A percentile compares a stretch with the other conserved stretches of the same genome.
These are phyloP conservation scores for Daldinia bambusicola DNA, from an alignment of 495 filamentous ascomycete genomes.

Conservation along the genomic window DNA sequence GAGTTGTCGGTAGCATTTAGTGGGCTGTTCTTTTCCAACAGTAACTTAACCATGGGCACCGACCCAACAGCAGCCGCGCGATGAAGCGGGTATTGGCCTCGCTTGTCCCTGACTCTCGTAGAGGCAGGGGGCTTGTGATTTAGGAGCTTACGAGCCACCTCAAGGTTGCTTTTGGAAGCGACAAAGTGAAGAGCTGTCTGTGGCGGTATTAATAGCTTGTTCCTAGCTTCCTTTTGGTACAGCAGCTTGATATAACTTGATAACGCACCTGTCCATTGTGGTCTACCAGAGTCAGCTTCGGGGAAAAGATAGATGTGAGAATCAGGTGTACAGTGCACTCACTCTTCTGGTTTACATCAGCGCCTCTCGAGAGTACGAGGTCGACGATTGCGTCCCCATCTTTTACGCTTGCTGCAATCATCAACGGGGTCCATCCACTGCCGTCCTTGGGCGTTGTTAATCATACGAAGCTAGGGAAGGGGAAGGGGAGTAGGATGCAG, in stretches of 20 bases:
- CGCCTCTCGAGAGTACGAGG: constrained; percentile 79
- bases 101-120: constrained; percentile 84
- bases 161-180: constrained; percentile 87
- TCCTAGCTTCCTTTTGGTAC: not conserved
- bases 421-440: constrained; percentile 91
- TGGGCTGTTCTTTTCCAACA: constrained; percentile 83
- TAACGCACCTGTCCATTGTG: constrained; percentile 66
- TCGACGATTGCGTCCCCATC: constrained; percentile 76
- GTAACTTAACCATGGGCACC: constrained; percentile 79
- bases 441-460: constrained; percentile 68
- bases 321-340: constrained; percentile 15
- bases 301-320: constrained; percentile 10
- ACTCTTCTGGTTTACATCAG: constrained; percentile 87
- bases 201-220: constrained; percentile 5
- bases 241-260: constrained; percentile 4
- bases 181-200: constrained; percentile 92
- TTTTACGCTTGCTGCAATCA: constrained; percentile 88
- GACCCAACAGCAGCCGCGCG: constrained; percentile 91
- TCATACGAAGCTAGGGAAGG: constrained; percentile 10
- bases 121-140: constrained; percentile 75
- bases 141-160: constrained; percentile 80
- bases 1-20: constrained; percentile 86
- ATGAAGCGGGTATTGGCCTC: constrained; percentile 85
- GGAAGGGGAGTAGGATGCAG: no score
- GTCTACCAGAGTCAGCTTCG: constrained; percentile 46